Evolutionary conservation across 805 yeast genomes (phyloP), one percentile per base, ranked within the genome.

Genomic region (Cyberlindnera suaveolens): DNA sequence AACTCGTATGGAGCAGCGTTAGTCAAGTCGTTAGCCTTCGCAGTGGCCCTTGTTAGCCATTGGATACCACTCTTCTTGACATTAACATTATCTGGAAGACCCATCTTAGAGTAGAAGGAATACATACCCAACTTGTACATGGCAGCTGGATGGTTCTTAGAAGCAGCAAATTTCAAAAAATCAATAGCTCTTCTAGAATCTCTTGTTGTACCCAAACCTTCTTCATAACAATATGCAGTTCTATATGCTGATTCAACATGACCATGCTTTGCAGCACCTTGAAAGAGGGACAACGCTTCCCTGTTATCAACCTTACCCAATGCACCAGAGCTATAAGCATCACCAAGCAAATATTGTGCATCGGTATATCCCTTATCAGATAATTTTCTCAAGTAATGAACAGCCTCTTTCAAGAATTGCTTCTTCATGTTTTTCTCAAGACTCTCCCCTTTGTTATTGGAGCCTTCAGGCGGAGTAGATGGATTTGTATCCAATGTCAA

Each of bases 1-100:
- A 91, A 68, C 63, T 93, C 98, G 59, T 78, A 91, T 0, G 98
- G 97, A 0, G 96, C 98, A n/a, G 89, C 93, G 41, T 88, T 82
- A 37, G 85, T 87, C 38, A 85, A 68, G 57, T 85, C 95, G 43
- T 78, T 85, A 6, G 96, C 96, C 41, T 76, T 79, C 36, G 85
- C 85, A 20, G 85, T 76, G 0, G 98, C 96, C 44, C 97, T 77
- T 34, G 85, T 75, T 43, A 91, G 68, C 99, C 99, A 91, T 61
- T 88, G 86, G 50, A 93, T 81, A 39, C 98, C 99, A 54, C 80
- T 80, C 55, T 82, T 85, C 56, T 88, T 85, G 18, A 87, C 81
- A 41, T 74, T 79, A 16, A 80, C 67, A 54, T 78, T 82, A 44
- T 74, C 71, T 1, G 82, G 69, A 30, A 91, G 61, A 1, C 98